These are phyloP conservation scores for Entoloma clypeatum DNA, from an alignment of 1,284 basidiomycete genomes.

Conservation along the genomic window DNA sequence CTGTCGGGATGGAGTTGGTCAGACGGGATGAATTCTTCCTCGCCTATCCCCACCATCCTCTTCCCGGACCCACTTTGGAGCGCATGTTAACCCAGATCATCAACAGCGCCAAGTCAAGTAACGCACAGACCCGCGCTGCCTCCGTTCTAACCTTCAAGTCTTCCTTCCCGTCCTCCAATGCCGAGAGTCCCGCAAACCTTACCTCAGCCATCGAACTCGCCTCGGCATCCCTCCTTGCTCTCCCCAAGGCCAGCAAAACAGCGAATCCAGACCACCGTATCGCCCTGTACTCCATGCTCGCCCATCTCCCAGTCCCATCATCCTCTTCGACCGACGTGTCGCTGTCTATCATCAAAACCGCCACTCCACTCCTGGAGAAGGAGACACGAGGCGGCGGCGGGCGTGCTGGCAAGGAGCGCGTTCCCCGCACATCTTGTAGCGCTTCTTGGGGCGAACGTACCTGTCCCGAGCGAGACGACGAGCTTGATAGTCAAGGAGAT, in stretches of 20 bases:
- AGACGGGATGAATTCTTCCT: slow-evolving; percentile 59
- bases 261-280: slow-evolving; percentile 83
- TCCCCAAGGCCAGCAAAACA: slow-evolving; percentile 82
- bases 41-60: slow-evolving; percentile 54
- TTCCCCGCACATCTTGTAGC: slow-evolving; percentile 58
- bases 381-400: slow-evolving; percentile 70
- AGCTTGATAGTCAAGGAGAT: slow-evolving; percentile 67
- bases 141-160: slow-evolving; percentile 62
- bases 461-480: slow-evolving; percentile 42
- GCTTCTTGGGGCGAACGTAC: slow-evolving; percentile 41
- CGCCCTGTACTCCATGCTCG: slow-evolving; percentile 76
- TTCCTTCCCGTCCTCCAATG: slow-evolving; percentile 40
- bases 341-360: slow-evolving; percentile 46
- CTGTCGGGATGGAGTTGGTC: slow-evolving; percentile 60
- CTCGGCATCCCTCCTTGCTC: slow-evolving; percentile 67
- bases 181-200: too few species aligned
- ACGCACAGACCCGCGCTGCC: slow-evolving; percentile 56
- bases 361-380: slow-evolving; percentile 66
- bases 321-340: slow-evolving; percentile 53
- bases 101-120: slow-evolving; percentile 77
- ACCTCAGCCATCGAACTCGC: slow-evolving; percentile 26
- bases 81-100: slow-evolving; percentile 65
- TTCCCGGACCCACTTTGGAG: slow-evolving; percentile 51
- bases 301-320: too few species aligned
- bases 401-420: slow-evolving; percentile 50